phyloP scores from a whole-genome alignment of 2,329 filamentous ascomycete genomes.

The Metarhizium guizhouense region DNA sequence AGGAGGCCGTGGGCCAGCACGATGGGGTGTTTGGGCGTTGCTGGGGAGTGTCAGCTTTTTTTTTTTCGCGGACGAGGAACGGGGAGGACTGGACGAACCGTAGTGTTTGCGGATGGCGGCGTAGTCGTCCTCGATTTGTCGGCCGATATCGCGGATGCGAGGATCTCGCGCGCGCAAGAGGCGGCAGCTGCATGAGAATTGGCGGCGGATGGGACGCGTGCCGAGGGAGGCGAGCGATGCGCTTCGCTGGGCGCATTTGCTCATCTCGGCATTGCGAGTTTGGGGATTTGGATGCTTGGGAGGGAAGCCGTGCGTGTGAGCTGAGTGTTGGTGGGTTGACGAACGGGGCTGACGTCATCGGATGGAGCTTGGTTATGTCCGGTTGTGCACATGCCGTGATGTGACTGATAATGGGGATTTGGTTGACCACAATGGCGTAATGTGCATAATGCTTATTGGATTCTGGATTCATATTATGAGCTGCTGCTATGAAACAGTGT shows the following conservation, averaged over 20 bases:
- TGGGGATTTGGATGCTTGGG: not conserved
- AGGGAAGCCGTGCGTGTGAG: not conserved
- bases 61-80: not conserved
- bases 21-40: conserved; percentile 50
- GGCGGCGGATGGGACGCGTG: not conserved
- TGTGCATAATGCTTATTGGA: not conserved
- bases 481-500: not conserved
- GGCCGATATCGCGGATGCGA: conserved; percentile 3
- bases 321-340: not conserved
- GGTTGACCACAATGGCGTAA: not conserved
- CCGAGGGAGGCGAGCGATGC: not conserved
- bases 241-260: not conserved
- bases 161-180: conserved; percentile 1
- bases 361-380: not conserved
- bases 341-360: not conserved
- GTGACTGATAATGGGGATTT: not conserved
- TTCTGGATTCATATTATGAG: not conserved
- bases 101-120: conserved; percentile 35
- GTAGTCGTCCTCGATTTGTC: conserved; percentile 36
- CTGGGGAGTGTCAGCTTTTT: conserved; percentile 18
- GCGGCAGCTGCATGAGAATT: not conserved
- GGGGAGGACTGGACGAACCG: conserved; percentile 20
- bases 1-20: conserved; percentile 58
- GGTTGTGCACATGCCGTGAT: not conserved
- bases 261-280: not conserved